Conservation (phyloP, 352 stramenopile species). For the Pythium apleroticum region DNA sequence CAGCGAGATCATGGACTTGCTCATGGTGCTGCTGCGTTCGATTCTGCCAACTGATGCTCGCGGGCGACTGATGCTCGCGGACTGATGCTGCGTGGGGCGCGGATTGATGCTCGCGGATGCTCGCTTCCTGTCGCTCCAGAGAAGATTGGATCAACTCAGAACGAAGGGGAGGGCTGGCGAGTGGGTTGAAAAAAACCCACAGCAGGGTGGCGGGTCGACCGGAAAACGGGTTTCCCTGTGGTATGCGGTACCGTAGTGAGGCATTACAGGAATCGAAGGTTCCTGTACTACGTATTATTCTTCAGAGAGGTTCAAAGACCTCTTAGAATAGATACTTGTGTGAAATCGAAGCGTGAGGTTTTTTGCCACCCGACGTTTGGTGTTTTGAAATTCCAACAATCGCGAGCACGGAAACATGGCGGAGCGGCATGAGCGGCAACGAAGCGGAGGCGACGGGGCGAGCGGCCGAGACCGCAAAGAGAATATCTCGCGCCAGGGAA, state of each 20-base stretch:
- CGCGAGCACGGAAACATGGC: slow-evolving; percentile 11
- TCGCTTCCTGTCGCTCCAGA: slow-evolving; percentile 6
- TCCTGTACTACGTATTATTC: background rate
- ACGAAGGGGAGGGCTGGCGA: slow-evolving; percentile 6
- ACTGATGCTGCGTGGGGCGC: background rate
- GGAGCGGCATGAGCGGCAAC: slow-evolving; percentile 2
- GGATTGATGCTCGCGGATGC: background rate
- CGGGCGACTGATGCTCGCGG: background rate
- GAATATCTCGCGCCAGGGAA: slow-evolving; percentile 10
- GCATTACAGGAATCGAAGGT: background rate
- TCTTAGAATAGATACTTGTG: background rate
- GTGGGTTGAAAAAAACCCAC: slow-evolving; percentile 6
- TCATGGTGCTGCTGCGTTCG: slow-evolving; percentile 38
- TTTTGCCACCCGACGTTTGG: slow-evolving; percentile 1
- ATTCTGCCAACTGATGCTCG: background rate
- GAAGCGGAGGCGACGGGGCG: slow-evolving; percentile 9
- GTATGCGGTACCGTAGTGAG: background rate
- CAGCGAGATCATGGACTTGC: slow-evolving; percentile 83
- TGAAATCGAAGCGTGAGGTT: background rate
- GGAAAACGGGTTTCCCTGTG: background rate
- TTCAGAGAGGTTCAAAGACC: background rate
- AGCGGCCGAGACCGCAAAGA: slow-evolving; percentile 16
- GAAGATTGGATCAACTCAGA: slow-evolving; percentile 8
- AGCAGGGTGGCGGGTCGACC: background rate
- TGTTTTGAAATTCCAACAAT: slow-evolving; percentile 20